phyloP scores from a whole-genome alignment of 2,329 filamentous ascomycete species.

The Gremmenia infestans region DNA sequence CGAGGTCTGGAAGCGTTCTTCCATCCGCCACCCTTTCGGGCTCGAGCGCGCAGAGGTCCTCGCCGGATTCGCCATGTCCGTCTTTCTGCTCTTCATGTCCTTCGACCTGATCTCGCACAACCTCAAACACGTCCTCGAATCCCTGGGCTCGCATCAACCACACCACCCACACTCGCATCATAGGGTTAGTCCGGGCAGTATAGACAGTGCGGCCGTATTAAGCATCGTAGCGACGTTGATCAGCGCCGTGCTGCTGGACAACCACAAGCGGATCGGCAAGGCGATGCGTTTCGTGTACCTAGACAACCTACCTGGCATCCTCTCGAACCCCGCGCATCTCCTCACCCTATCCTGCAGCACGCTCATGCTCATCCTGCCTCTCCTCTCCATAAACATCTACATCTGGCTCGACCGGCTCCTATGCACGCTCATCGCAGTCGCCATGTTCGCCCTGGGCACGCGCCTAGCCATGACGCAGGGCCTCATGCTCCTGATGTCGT shows the following conservation, averaged over 20 bases:
- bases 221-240: slow-evolving; percentile 79
- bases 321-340: slow-evolving; percentile 93
- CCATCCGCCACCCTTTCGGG: slow-evolving; percentile 88
- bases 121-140: slow-evolving; percentile 85
- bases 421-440: slow-evolving; percentile 73
- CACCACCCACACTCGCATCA: slow-evolving; percentile 67
- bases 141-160: slow-evolving; percentile 61
- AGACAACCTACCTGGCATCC: slow-evolving; percentile 73
- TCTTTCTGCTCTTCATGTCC: slow-evolving; percentile 95
- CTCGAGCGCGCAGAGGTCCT: slow-evolving; percentile 90
- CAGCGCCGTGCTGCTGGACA: slow-evolving; percentile 80
- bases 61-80: slow-evolving; percentile 91
- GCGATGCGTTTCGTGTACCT: slow-evolving; percentile 85
- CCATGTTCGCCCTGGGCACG: slow-evolving; percentile 84
- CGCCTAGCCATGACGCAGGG: slow-evolving; percentile 82
- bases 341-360: slow-evolving; percentile 83
- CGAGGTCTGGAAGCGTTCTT: slow-evolving; percentile 92
- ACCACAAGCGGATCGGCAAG: slow-evolving; percentile 87
- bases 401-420: slow-evolving; percentile 78
- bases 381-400: slow-evolving; percentile 77
- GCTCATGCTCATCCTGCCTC: slow-evolving; percentile 73
- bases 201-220: slow-evolving; percentile 76
- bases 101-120: slow-evolving; percentile 93
- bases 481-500: slow-evolving; percentile 94
- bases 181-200: slow-evolving; percentile 64